Percentiles rank a stretch among this genome's conserved stretches.
These are phyloP conservation scores for Gonapodya sp. DNA, from an alignment of 192 early-diverging fungal genomes.

Conservation along the genomic window DNA sequence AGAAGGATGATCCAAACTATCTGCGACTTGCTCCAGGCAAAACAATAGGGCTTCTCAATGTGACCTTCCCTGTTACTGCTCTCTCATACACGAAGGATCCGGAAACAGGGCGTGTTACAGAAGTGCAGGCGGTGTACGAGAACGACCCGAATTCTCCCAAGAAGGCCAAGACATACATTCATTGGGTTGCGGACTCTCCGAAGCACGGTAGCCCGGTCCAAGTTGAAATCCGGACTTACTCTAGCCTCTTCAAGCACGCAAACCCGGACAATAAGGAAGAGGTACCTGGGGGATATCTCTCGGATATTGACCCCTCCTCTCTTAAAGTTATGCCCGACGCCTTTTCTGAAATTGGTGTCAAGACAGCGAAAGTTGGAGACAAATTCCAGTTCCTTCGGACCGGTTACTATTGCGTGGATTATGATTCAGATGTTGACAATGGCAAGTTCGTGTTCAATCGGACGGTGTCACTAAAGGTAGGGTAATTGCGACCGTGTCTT, in stretches of 20 bases:
- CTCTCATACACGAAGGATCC: constrained; percentile 64
- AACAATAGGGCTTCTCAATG: constrained; percentile 85
- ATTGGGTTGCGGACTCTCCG: constrained; percentile 89
- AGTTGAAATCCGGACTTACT: constrained; percentile 78
- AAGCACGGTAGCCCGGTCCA: constrained; percentile 73
- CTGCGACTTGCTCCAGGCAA: constrained; percentile 88
- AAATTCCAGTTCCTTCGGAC: constrained; percentile 91
- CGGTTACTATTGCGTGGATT: constrained; percentile 98
- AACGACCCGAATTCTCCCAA: constrained; percentile 37
- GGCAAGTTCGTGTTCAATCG: constrained; percentile 45
- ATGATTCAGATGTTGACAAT: constrained; percentile 62
- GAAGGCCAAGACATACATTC: constrained; percentile 97
- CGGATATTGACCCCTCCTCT: constrained; percentile 76
- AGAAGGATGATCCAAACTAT: constrained; percentile 88
- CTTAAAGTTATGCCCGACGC: constrained; percentile 59
- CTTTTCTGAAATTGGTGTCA: constrained; percentile 75
- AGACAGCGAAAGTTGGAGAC: constrained; percentile 66
- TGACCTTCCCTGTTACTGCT: constrained; percentile 82
- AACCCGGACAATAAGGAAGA: constrained; percentile 71
- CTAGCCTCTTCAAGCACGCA: constrained; percentile 77
- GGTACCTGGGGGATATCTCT: constrained; percentile 83
- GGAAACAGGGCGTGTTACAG: constrained; percentile 63
- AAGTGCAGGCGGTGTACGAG: constrained; percentile 76
- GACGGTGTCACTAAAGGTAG: constrained; percentile 45
- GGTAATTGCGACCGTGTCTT: too few relatives aligned